phyloP scores from a whole-genome alignment of 768 basidiomycete genomes.

The Kockovaella imperatae region DNA sequence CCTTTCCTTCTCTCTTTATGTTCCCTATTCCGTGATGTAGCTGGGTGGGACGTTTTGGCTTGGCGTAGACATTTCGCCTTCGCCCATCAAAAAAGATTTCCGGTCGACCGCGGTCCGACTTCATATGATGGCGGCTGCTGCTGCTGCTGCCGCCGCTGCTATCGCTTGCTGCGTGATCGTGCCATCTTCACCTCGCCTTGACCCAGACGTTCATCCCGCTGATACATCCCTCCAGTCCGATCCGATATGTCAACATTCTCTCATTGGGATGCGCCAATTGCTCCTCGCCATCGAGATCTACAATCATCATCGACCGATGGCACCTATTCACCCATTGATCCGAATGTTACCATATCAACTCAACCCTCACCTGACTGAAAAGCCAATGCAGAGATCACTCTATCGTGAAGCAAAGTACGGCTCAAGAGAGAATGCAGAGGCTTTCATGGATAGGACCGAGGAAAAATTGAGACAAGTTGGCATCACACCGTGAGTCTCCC shows the following conservation, averaged over 20 bases:
- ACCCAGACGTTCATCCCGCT: too few relatives aligned
- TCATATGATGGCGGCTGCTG: too few relatives aligned
- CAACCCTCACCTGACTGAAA: constrained; percentile 45
- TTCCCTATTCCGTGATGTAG: too few relatives aligned
- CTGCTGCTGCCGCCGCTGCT: too few relatives aligned
- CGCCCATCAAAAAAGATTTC: too few relatives aligned
- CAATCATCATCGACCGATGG: constrained; percentile 34
- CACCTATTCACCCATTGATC: constrained; percentile 44
- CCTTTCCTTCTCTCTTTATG: too few relatives aligned
- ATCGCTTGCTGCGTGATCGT: too few relatives aligned
- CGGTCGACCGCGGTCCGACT: too few relatives aligned
- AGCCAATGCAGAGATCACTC: constrained; percentile 16
- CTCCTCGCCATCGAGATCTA: constrained; percentile 17
- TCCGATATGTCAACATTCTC: constrained; percentile 29
- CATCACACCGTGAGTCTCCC: constrained; percentile 55
- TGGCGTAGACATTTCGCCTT: too few relatives aligned
- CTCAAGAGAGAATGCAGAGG: constrained; percentile 44
- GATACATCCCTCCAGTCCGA: constrained; percentile 16
- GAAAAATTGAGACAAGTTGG: constrained; percentile 56
- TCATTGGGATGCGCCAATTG: constrained; percentile 21
- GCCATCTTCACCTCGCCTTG: too few relatives aligned
- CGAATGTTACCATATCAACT: constrained; percentile 52
- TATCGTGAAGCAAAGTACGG: constrained; percentile 48
- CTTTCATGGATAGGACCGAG: constrained; percentile 46
- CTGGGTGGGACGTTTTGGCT: too few relatives aligned